Percentiles rank a stretch among this genome's conserved stretches.
Conservation (phyloP, 2,329 filamentous ascomycete genomes). For the Endoconidiophora laricicola region DNA sequence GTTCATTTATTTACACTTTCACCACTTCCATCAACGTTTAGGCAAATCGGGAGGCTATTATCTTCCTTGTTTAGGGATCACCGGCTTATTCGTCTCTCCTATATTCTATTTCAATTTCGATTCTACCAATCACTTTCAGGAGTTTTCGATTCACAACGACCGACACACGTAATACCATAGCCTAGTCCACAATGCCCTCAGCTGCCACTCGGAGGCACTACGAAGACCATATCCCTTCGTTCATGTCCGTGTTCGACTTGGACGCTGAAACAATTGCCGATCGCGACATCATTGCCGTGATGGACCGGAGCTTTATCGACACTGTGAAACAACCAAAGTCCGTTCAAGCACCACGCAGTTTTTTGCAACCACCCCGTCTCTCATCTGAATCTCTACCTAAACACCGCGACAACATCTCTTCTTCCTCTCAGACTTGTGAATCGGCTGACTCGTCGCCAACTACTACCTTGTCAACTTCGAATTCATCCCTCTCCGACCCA, state of each 20-base stretch:
- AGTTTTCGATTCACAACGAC: not conserved
- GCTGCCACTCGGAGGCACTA: constrained; percentile 43
- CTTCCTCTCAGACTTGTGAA: constrained; percentile 54
- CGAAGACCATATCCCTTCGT: constrained; percentile 56
- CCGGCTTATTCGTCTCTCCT: not conserved
- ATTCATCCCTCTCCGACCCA: constrained; percentile 78
- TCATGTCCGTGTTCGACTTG: constrained; percentile 60
- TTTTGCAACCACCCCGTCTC: not conserved
- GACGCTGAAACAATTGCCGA: constrained; percentile 39
- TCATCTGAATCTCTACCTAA: not conserved
- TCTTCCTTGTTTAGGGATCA: too few relatives aligned
- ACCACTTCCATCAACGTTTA: too few relatives aligned
- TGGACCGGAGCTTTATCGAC: constrained; percentile 33
- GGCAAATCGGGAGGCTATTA: too few relatives aligned
- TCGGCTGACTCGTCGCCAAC: constrained; percentile 92
- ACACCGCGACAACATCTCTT: constrained; percentile 24
- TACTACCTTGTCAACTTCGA: constrained; percentile 80
- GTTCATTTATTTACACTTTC: not conserved
- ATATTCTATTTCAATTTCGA: too few relatives aligned
- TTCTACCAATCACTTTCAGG: too few relatives aligned
- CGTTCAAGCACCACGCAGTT: not conserved
- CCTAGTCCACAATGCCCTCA: constrained; percentile 37
- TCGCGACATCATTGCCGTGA: constrained; percentile 27
- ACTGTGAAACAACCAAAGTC: constrained; percentile 16
- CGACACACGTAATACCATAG: not conserved